These are phyloP conservation scores for Nyctanthes arbortristis DNA, from an alignment of 257 asterid species.

Conservation along the genomic window DNA sequence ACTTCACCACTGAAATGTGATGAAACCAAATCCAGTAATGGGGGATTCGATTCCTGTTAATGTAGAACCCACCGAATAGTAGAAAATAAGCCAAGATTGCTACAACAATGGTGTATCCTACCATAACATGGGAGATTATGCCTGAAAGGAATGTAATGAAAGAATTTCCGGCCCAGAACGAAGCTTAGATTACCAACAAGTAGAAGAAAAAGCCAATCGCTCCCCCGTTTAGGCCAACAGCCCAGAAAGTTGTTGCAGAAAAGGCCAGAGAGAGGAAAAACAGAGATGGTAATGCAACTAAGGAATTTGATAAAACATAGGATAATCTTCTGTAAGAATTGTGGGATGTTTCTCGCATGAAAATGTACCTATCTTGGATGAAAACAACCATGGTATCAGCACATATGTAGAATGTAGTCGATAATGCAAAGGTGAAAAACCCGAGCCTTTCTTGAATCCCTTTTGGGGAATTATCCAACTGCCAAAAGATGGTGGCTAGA, in stretches of 20 bases:
- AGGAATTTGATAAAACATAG: conserved; percentile 64
- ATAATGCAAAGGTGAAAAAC: conserved; percentile 74
- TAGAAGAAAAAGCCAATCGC: conserved; percentile 55
- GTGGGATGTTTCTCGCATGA: conserved; percentile 74
- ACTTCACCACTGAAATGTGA: conserved; percentile 67
- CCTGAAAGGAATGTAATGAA: conserved; percentile 79
- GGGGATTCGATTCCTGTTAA: conserved; percentile 71
- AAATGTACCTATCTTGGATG: conserved; percentile 70
- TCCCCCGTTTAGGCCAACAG: conserved; percentile 67
- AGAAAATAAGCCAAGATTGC: conserved; percentile 71
- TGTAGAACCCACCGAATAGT: conserved; percentile 81
- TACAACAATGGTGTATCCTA: conserved; percentile 74
- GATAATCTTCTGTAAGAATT: conserved; percentile 72
- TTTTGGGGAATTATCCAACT: conserved; percentile 63
- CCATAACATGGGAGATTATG: conserved; percentile 75
- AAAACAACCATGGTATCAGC: conserved; percentile 78
- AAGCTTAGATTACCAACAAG: conserved; percentile 53
- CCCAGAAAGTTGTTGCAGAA: conserved; percentile 68
- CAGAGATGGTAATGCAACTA: conserved; percentile 56
- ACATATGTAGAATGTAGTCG: conserved; percentile 79
- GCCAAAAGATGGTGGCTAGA: conserved; percentile 69
- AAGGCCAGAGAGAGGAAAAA: conserved; percentile 54
- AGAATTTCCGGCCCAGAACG: conserved; percentile 86
- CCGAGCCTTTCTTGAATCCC: conserved; percentile 75
- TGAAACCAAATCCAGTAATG: conserved; percentile 92